phyloP scores from a whole-genome alignment of 23 red algal species.

The Rhodosorus marinus region DNA sequence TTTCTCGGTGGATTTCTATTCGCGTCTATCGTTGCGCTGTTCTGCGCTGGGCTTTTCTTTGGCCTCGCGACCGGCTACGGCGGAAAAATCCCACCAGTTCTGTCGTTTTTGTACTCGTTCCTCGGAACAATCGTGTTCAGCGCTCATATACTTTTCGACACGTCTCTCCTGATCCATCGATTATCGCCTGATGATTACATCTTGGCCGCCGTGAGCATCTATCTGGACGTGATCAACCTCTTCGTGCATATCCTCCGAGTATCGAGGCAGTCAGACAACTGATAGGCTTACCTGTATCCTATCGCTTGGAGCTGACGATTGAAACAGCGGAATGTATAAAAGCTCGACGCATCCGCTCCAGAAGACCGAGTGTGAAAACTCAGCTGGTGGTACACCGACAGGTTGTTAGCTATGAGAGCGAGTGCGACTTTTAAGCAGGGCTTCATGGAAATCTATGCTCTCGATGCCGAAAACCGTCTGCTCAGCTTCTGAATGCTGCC shows the following conservation, averaged over 20 bases:
- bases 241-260: conserved; percentile 86
- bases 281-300: too few relatives aligned
- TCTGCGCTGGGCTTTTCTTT: conserved; percentile 53
- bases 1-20: conserved; percentile 75
- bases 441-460: too few relatives aligned
- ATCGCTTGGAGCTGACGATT: too few relatives aligned
- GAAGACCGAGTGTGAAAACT: too few relatives aligned
- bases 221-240: conserved; percentile 81
- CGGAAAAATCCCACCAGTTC: too few relatives aligned
- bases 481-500: too few relatives aligned
- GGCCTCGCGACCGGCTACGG: conserved; percentile 34
- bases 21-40: conserved; percentile 42
- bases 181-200: conserved; percentile 69
- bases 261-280: conserved; percentile 20
- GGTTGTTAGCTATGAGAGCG: too few relatives aligned
- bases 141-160: conserved; percentile 91
- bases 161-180: conserved; percentile 68
- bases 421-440: too few relatives aligned
- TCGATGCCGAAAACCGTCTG: too few relatives aligned
- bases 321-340: too few relatives aligned
- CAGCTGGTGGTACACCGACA: too few relatives aligned
- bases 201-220: conserved; percentile 42
- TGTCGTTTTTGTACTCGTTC: conserved; percentile 45
- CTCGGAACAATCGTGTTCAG: conserved; percentile 48
- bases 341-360: too few relatives aligned